phyloP scores from a whole-genome alignment of 2,329 filamentous ascomycete species.

The Cytospora mali region DNA sequence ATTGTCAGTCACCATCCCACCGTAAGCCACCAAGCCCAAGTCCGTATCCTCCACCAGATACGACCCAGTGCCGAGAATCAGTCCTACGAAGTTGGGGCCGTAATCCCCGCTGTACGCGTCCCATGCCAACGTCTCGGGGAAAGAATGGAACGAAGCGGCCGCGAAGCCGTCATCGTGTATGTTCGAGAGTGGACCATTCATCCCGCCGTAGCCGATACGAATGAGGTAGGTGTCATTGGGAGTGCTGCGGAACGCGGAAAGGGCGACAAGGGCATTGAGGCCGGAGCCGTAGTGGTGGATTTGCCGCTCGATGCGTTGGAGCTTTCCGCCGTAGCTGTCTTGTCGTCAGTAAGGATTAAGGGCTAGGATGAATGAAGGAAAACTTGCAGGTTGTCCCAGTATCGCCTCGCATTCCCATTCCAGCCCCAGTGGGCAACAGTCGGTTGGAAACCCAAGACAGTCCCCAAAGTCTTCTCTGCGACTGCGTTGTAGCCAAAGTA shows the following conservation, averaged over 20 bases:
- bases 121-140: constrained; percentile 57
- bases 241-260: constrained; percentile 52
- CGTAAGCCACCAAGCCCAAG: constrained; percentile 53
- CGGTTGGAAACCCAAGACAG: constrained; percentile 59
- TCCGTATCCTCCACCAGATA: constrained; percentile 50
- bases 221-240: constrained; percentile 53
- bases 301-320: constrained; percentile 49
- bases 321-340: constrained; percentile 45
- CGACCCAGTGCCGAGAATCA: constrained; percentile 51
- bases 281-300: constrained; percentile 65
- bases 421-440: constrained; percentile 64
- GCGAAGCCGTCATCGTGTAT: constrained; percentile 59
- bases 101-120: constrained; percentile 62
- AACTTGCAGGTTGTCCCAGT: constrained; percentile 60
- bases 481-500: constrained; percentile 54
- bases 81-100: constrained; percentile 55
- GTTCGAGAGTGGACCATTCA: constrained; percentile 55
- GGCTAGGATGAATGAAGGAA: not conserved
- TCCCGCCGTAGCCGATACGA: constrained; percentile 57
- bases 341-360: not conserved
- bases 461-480: constrained; percentile 52
- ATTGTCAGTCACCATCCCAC: constrained; percentile 42
- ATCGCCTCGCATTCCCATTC: constrained; percentile 62
- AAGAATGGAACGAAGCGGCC: constrained; percentile 59
- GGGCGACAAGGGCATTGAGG: constrained; percentile 58